Base-by-base conservation (phyloP, 2,329 filamentous ascomycete genomes). In the Arachnomyces sp. region DNA sequence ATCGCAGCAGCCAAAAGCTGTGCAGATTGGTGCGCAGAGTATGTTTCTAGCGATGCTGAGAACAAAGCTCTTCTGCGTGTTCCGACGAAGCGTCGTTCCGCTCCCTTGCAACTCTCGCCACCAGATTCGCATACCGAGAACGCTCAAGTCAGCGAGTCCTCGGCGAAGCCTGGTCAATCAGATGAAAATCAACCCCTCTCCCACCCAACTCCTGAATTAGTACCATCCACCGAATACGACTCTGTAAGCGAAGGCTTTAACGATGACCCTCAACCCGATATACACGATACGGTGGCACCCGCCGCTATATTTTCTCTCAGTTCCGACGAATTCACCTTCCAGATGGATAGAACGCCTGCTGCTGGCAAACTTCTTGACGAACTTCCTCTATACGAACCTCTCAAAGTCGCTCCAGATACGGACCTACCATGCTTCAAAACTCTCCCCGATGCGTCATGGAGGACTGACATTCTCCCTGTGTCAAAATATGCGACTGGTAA, bases 401-500 rank as follows among this genome's bases (percentile, higher is more conserved):
- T 66, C 16, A 55, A 55, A 14, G 70, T 74, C 48, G 64, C 76
- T 2, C 76, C 77, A 1, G 73, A 72, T 36, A 68, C 71, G n/a
- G 76, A 80, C 41, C 58, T 78, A 12, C 70, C 68, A 2, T 68
- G 64, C 2, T 73, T 77, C 6, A 76, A 81, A 38, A 66, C 71
- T 42, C 75, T 82, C 38, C 79, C 81, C 0, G 84, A 90, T 62
- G 73, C 78, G 14, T 70, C 70, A 28, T 90, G 84, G 84, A 81
- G 77, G 56, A 77, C 79, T 3, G 79, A 83, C n/a, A 80, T 88
- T 31, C 67, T 93, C 12, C 84, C 87, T 2, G 73, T 95, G 2
- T 94, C 85, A 53, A 94, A 89, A 58, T 94, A 84, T 58, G 82
- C 89, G 1, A 80, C 84, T 43, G 84, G 85, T 7, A 84, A 85